Conservation (phyloP, 805 yeast genomes). For the Nakazawaea wyomingensis region DNA sequence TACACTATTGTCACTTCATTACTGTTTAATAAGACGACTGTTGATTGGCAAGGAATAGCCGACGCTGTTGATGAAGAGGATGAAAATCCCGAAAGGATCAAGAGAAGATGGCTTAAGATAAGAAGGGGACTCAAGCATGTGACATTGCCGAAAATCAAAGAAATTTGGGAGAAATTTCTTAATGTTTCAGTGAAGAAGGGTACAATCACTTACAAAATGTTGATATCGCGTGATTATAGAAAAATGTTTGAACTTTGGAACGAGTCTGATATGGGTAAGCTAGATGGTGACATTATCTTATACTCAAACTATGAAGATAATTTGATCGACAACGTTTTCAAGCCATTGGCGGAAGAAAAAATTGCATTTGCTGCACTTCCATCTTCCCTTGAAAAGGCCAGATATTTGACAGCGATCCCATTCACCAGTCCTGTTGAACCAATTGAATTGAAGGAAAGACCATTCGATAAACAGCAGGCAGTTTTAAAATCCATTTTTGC, state of each 20-base stretch:
- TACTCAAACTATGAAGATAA: slow-evolving; percentile 42
- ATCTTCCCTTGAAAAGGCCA: slow-evolving; percentile 67
- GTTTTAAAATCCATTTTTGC: slow-evolving; percentile 54
- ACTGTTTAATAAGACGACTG: slow-evolving; percentile 41
- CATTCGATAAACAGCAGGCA: slow-evolving; percentile 27
- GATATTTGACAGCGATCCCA: slow-evolving; percentile 33
- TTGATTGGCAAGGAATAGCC: slow-evolving; percentile 59
- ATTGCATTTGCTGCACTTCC: slow-evolving; percentile 47
- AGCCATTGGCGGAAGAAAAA: slow-evolving; percentile 24
- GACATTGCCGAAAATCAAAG: slow-evolving; percentile 48
- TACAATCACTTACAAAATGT: slow-evolving; percentile 40
- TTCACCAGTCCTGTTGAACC: slow-evolving; percentile 33
- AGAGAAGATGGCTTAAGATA: slow-evolving; percentile 6
- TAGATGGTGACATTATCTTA: slow-evolving; percentile 27
- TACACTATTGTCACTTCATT: slow-evolving; percentile 66
- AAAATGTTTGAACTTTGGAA: slow-evolving; percentile 64
- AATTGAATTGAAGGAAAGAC: slow-evolving; percentile 14
- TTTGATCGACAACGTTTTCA: slow-evolving; percentile 37
- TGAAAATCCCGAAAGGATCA: slow-evolving; percentile 16
- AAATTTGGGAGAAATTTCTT: slow-evolving; percentile 64
- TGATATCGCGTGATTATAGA: slow-evolving; percentile 44
- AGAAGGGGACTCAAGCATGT: slow-evolving; percentile 42
- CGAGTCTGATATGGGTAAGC: slow-evolving; percentile 35
- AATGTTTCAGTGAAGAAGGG: slow-evolving; percentile 54
- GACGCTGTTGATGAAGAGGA: slow-evolving; percentile 36